Evolutionary conservation across 345 rosid species (phyloP).

Genomic region (Heritiera fomes): DNA sequence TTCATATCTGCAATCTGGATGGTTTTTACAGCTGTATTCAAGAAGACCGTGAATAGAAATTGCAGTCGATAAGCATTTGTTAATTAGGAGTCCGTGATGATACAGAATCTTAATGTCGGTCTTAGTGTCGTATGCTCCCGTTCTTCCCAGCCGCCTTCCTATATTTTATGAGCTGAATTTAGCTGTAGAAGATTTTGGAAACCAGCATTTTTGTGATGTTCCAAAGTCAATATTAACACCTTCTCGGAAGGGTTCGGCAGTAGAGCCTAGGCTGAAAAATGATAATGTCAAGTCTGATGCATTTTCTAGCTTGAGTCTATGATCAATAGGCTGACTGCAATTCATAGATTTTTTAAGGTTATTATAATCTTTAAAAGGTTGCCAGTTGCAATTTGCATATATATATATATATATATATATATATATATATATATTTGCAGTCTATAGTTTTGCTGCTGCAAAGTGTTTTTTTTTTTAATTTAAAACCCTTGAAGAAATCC

Average conservation of each 20-base stretch:
- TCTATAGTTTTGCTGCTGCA: not conserved
- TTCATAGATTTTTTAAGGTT: not conserved
- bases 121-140: slow-evolving; percentile 13
- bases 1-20: slow-evolving; percentile 7
- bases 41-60: not conserved
- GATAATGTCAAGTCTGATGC: not conserved
- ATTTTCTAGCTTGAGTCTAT: not conserved
- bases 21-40: not conserved
- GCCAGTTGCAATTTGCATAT: no score
- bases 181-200: slow-evolving; percentile 5
- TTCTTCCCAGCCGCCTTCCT: slow-evolving; percentile 19
- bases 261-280: not conserved
- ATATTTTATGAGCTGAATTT: not conserved
- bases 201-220: not conserved
- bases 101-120: not conserved
- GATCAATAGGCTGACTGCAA: not conserved
- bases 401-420: no score
- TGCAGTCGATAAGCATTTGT: not conserved
- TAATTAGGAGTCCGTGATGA: not conserved
- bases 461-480: not conserved
- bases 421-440: not conserved
- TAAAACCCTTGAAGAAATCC: not conserved
- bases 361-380: not conserved
- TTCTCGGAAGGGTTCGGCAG: not conserved
- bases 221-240: slow-evolving; percentile 1